A percentile compares a stretch with the other conserved stretches of the same genome.
phyloP scores from a whole-genome alignment of 768 basidiomycete genomes.

The Mycena sanguinolenta region DNA sequence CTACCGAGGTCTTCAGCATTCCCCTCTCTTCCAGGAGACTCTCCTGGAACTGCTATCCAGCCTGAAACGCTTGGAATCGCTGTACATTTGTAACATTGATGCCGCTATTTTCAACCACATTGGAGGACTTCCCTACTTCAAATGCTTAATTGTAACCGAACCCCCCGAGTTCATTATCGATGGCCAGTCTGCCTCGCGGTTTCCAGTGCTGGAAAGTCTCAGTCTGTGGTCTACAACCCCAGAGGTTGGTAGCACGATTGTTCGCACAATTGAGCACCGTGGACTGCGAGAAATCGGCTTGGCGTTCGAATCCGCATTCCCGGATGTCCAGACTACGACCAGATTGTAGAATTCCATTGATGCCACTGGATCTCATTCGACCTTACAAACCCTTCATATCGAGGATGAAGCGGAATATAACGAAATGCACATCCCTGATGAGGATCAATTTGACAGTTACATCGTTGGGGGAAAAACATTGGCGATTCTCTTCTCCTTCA shows the following conservation, averaged over 20 bases:
- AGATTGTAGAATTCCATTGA: neutral
- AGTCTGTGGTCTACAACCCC: neutral
- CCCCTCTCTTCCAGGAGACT: neutral
- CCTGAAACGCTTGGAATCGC: neutral
- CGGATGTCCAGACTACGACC: neutral
- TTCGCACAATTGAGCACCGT: neutral
- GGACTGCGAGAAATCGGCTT: neutral
- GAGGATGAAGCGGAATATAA: neutral
- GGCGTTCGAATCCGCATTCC: neutral
- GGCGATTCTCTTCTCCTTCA: neutral
- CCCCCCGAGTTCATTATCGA: too few relatives aligned
- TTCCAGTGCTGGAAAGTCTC: neutral
- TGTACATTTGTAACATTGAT: neutral
- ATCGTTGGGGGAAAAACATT: neutral
- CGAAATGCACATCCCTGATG: too few relatives aligned
- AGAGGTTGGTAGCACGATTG: neutral
- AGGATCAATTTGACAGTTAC: too few relatives aligned
- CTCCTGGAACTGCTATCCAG: neutral
- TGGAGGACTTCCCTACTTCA: neutral
- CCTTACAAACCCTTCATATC: neutral
- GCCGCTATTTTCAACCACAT: neutral
- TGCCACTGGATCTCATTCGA: neutral
- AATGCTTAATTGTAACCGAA: neutral
- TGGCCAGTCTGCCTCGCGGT: neutral
- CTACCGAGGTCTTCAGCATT: neutral